Evolutionary conservation across 192 early-diverging fungal genomes (phyloP).

Genomic region (Entomortierella chlamydospora): DNA sequence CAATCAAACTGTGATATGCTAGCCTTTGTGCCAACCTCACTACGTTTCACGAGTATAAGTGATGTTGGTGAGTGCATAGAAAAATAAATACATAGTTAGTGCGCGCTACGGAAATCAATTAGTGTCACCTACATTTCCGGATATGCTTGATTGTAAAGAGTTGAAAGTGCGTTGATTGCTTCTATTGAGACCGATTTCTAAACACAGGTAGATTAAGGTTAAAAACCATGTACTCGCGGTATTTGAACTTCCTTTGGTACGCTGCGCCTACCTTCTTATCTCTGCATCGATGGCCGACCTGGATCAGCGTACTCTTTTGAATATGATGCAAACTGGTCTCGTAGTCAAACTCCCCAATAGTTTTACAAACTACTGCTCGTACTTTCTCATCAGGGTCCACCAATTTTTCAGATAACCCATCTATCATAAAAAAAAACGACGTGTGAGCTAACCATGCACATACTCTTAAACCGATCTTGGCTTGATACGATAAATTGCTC

Average conservation of each 20-base stretch:
- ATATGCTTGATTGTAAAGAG: constrained; percentile 80
- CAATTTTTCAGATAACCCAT: constrained; percentile 63
- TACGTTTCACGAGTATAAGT: constrained; percentile 3
- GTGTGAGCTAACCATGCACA: not conserved
- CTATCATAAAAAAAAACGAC: not conserved
- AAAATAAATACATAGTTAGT: too few species aligned
- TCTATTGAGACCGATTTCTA: constrained; percentile 63
- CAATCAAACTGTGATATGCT: constrained; percentile 75
- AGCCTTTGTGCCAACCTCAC: constrained; percentile 63
- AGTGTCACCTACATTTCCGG: constrained; percentile 68
- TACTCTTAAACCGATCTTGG: not conserved
- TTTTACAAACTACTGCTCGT: constrained; percentile 75
- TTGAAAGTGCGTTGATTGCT: constrained; percentile 78
- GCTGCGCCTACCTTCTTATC: constrained; percentile 78
- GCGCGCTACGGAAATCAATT: too few species aligned
- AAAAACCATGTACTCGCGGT: not conserved
- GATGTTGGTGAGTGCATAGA: not conserved
- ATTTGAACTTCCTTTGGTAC: not conserved
- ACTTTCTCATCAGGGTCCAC: constrained; percentile 95
- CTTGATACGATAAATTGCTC: constrained; percentile 5
- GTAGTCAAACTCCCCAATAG: constrained; percentile 76
- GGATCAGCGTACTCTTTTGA: constrained; percentile 66
- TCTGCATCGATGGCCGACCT: constrained; percentile 83
- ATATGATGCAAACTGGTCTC: constrained; percentile 66
- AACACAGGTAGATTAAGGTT: not conserved